Conservation (phyloP, 257 asterid species). For the Handroanthus guayacan region DNA sequence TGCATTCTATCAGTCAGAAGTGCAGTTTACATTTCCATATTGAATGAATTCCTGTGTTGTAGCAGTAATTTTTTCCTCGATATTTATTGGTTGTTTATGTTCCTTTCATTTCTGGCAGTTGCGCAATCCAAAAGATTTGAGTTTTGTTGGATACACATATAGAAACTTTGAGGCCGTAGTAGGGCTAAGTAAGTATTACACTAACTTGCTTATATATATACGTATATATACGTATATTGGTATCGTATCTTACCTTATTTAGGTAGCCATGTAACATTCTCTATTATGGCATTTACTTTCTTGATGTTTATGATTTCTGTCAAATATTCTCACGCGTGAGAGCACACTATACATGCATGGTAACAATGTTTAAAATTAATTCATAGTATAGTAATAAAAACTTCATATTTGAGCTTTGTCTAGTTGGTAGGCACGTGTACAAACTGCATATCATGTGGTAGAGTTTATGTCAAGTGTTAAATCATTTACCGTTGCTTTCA, state of each 20-base stretch:
- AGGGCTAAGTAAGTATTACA: slow-evolving; percentile 52
- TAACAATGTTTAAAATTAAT: not conserved
- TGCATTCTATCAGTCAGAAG: too few relatives aligned
- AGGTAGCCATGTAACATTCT: not conserved
- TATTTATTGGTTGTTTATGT: not conserved
- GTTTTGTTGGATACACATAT: slow-evolving; percentile 87
- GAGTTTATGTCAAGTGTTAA: not conserved
- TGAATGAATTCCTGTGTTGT: too few relatives aligned
- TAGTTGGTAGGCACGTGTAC: not conserved
- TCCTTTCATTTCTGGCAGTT: slow-evolving; percentile 51
- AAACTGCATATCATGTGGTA: not conserved
- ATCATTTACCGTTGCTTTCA: not conserved
- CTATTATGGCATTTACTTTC: not conserved
- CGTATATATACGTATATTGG: not conserved
- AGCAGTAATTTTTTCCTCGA: too few relatives aligned
- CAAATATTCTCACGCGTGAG: not conserved
- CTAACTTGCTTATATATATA: slow-evolving; percentile 41
- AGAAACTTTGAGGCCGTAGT: slow-evolving; percentile 79
- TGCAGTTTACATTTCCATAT: too few relatives aligned
- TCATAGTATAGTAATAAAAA: not conserved
- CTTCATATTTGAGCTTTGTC: not conserved
- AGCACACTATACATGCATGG: not conserved
- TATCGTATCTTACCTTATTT: not conserved
- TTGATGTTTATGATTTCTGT: not conserved
- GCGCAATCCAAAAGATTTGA: slow-evolving; percentile 65